Base-by-base conservation (phyloP, 306 rosid species). In the Trifolium fragiferum region DNA sequence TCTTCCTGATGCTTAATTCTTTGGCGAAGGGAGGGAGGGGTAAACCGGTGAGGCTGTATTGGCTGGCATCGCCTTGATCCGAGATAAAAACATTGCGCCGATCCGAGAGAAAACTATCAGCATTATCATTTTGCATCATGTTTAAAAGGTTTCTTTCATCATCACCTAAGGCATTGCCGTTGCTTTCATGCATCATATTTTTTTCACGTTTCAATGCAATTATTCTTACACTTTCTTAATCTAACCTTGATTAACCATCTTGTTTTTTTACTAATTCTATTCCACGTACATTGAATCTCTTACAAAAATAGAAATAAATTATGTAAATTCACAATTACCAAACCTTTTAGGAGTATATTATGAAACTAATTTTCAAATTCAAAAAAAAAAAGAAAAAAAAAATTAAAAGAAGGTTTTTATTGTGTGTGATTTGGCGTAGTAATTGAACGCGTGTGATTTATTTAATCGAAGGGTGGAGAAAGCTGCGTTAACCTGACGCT, bases 1-100 rank as follows among this genome's bases (percentile, higher is more conserved):
- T n/a, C 59, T 74, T 73, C 62, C 84, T 78, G 44, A 7, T 27
- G 66, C 32, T 16, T 68, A 38, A 5, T 5, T 68, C 73, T 4
- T 5, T 33, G 8, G 94, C 96, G 7, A 92, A 90, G 46, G 92
- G 59, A 19, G 96, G 98, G 19, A 92, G 76, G 5, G 84, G 87
- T 50, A 86, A 38, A 5, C 80, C 80, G 64, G 66, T 61, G 50
- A 87, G 89, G 78, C 94, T 92, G 77, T 76, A 86, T 11, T 83
- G 90, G 80, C 98, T 92, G 33, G 78, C 87, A 1, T 13, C 6
- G 1, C 3, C 47, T 1, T 41, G 47, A 10, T 41, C 47, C 15
- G 1, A 1, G 33, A 4, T 0, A 30, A 30, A 30, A 4, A 30
- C 33, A 30, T 30, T 30, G 33, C 33, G 33, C 33, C 33, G 33